Percentiles rank a stretch among this genome's conserved stretches.
phyloP scores from a whole-genome alignment of 352 stramenopile species.

The Phytophthora boehmeriae region DNA sequence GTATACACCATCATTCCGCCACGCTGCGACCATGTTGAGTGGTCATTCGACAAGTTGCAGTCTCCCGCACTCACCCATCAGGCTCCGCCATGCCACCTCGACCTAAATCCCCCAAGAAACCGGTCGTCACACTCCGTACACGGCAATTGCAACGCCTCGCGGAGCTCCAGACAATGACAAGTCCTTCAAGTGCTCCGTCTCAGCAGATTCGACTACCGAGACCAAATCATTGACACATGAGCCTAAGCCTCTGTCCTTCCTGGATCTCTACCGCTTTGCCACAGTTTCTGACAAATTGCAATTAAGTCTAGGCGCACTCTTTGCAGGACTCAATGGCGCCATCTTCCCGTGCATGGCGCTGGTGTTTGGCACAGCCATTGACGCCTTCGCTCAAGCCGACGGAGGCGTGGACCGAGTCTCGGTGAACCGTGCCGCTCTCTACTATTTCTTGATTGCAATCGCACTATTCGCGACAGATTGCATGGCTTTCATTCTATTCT shows the following conservation, averaged over 20 bases:
- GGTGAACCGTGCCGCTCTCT: constrained; percentile 32
- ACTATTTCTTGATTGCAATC: constrained; percentile 39
- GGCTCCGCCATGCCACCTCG: not conserved
- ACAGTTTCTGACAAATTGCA: constrained; percentile 34
- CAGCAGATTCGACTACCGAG: not conserved
- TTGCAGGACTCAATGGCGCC: constrained; percentile 45
- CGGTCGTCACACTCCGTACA: not conserved
- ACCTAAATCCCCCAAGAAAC: not conserved
- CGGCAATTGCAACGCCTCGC: not conserved
- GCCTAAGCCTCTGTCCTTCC: constrained; percentile 17
- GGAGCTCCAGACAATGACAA: too few relatives aligned
- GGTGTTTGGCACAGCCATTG: constrained; percentile 53
- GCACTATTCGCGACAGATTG: constrained; percentile 37
- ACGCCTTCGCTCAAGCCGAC: constrained; percentile 32
- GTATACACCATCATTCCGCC: constrained; percentile 1
- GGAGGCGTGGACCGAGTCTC: constrained; percentile 31
- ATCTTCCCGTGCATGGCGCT: constrained; percentile 60
- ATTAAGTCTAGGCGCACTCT: constrained; percentile 33
- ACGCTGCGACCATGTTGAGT: not conserved
- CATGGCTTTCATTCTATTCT: constrained; percentile 19
- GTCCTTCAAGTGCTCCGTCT: too few relatives aligned
- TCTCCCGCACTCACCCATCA: not conserved
- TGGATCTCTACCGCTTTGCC: constrained; percentile 46
- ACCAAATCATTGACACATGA: not conserved
- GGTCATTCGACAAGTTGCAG: not conserved